Base-by-base conservation (phyloP, 2,329 filamentous ascomycete species). In the Lachnellula cervina region DNA sequence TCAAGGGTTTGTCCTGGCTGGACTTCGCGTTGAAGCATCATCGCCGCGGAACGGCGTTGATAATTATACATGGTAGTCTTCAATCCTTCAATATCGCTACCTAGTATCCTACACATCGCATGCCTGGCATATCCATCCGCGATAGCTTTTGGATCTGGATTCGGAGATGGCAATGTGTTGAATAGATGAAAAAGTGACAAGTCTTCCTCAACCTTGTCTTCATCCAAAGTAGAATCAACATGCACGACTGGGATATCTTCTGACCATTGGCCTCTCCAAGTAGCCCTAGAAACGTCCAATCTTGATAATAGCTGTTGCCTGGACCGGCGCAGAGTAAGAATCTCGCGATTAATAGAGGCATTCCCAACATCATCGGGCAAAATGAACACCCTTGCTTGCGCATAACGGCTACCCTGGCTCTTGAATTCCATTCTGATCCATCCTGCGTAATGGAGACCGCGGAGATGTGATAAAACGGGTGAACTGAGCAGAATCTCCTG, bases 21-120 rank as follows among this genome's bases (percentile, higher is more conserved):
- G 5, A 79, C 72, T 71, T 97, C 93, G 52, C 87, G 84, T 68
- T 94, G 87, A 17, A 96, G 73, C 91, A 97, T 97, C 28, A 87
- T 69, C 4, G 89, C 89, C 0, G 88, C 87, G 1, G 91, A 93
- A 45, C 87, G 81, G 50, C 86, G 80, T 69, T 97, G 93, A 64
- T 96, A 95, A 0, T 81, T 78, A 67, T 94, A 89, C 0, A 97
- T 74, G 0, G 73, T 73, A 0, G 89, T 89, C 14, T 70, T 79
- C 5, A 92, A 69, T 0, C 87, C 87, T 1, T 72, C 66, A 0
- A 88, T 63, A 13, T 72, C 64, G 64, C 78, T 77, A 35, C 75
- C 67, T 47, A 89, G 67, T 1, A 91, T 68, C 25, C 77, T 76
- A 42, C 78, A 71, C 66, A 88, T 79, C 0, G 80, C 77, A 25